A percentile compares a stretch with the other conserved stretches of the same genome.
These are phyloP conservation scores for Pseudonitzschia multistriata DNA, from an alignment of 108 stramenopile species.

Conservation along the genomic window DNA sequence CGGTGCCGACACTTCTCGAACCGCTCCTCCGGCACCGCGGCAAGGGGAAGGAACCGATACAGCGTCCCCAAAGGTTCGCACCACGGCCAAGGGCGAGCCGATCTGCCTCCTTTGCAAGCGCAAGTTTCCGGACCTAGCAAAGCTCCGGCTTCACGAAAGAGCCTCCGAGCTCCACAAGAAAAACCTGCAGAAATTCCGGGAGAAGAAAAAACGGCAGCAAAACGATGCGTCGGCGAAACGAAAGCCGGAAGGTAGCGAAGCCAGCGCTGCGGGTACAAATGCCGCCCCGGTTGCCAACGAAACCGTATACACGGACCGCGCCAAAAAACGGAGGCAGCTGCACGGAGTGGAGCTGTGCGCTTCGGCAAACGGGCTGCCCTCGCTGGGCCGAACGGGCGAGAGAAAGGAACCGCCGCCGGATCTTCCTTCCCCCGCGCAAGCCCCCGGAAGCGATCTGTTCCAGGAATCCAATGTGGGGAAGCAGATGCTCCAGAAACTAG, in stretches of 20 bases:
- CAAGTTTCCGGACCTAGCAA: constrained; percentile 68
- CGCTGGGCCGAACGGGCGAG: background rate
- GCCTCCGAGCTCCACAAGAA: constrained; percentile 72
- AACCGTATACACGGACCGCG: constrained; percentile 42
- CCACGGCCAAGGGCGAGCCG: constrained; percentile 63
- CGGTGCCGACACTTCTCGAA: background rate
- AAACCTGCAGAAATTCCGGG: constrained; percentile 56
- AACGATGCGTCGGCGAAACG: background rate
- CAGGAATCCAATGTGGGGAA: constrained; percentile 64
- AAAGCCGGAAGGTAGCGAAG: constrained; percentile 35
- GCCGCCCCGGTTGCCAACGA: background rate
- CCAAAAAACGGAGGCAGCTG: constrained; percentile 44
- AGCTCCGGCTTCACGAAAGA: constrained; percentile 67
- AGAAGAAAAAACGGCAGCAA: background rate
- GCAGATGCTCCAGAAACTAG: constrained; percentile 76
- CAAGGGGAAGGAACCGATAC: background rate
- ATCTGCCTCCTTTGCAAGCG: constrained; percentile 74
- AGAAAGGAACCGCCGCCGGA: background rate
- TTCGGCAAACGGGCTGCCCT: background rate
- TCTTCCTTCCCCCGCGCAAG: no score
- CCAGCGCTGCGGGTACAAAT: constrained; percentile 6
- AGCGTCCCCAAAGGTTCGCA: constrained; percentile 26
- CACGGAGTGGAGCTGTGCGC: constrained; percentile 27
- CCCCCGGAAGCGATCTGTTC: constrained; percentile 2
- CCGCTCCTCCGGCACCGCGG: background rate